phyloP scores from a whole-genome alignment of 1,139 yeast genomes.

The Pichia sp. region DNA sequence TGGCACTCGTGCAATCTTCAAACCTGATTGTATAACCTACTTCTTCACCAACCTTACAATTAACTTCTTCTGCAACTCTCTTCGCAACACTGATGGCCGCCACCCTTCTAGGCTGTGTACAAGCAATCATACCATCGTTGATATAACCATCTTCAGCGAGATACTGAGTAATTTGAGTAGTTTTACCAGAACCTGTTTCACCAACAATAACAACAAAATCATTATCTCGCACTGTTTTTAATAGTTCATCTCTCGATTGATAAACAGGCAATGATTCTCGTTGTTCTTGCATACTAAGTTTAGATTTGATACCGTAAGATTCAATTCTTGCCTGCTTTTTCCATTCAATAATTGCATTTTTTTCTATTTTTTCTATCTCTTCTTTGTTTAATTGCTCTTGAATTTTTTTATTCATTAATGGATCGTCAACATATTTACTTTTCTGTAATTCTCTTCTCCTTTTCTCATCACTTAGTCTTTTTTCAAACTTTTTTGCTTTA shows the following conservation, averaged over 20 bases:
- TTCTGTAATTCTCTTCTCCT: constrained; percentile 28
- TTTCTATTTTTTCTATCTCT: constrained; percentile 21
- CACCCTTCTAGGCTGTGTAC: constrained; percentile 71
- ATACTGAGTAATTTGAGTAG: constrained; percentile 59
- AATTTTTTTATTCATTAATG: constrained; percentile 24
- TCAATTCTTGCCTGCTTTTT: constrained; percentile 39
- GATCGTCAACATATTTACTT: constrained; percentile 38
- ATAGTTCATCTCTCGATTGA: constrained; percentile 49
- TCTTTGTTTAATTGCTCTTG: constrained; percentile 23
- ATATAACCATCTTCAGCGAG: constrained; percentile 90
- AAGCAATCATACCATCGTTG: constrained; percentile 66
- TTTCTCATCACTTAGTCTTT: constrained; percentile 43
- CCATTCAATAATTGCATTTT: constrained; percentile 39
- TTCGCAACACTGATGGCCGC: constrained; percentile 67
- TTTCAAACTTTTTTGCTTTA: constrained; percentile 51
- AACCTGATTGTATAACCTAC: constrained; percentile 81
- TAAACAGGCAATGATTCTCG: constrained; percentile 70
- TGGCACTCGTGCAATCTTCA: constrained; percentile 76
- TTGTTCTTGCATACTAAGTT: constrained; percentile 54
- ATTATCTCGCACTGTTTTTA: constrained; percentile 51
- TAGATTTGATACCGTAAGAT: constrained; percentile 51
- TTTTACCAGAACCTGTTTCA: constrained; percentile 75
- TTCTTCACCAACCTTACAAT: constrained; percentile 49
- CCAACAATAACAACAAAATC: constrained; percentile 89
- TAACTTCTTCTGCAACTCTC: constrained; percentile 62